A percentile compares a stretch with the other conserved stretches of the same genome.
Conservation (phyloP, 2,329 filamentous ascomycete species). For the Ophiostoma sp. region DNA sequence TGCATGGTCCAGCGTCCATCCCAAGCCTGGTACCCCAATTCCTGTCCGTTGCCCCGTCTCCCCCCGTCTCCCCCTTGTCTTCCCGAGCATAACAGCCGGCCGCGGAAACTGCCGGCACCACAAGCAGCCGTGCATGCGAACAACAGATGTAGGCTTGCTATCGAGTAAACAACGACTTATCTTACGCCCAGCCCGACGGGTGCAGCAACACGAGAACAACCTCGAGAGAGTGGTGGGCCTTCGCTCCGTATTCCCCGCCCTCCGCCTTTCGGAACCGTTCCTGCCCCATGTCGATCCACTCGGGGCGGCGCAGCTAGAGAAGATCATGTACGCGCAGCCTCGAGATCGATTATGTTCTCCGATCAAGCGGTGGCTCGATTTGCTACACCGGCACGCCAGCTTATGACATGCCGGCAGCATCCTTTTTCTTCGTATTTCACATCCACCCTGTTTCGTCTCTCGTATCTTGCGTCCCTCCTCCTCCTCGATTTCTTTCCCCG, state of each 20-base stretch:
- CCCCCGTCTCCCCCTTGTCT: background rate
- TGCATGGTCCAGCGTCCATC: background rate
- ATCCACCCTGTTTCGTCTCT: background rate
- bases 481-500: background rate
- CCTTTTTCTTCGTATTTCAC: background rate
- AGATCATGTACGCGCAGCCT: background rate
- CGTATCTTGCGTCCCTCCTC: too few species aligned
- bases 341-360: slow-evolving; percentile 9
- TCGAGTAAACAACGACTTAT: too few species aligned
- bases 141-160: background rate
- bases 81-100: background rate
- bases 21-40: background rate
- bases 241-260: slow-evolving; percentile 7
- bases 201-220: background rate
- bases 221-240: background rate
- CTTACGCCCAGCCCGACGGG: background rate
- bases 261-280: background rate
- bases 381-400: too few species aligned
- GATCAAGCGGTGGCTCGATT: background rate
- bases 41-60: background rate
- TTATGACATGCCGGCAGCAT: background rate
- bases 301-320: background rate
- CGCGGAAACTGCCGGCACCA: background rate
- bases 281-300: slow-evolving; percentile 9
- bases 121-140: background rate